Base-by-base conservation (phyloP, 805 yeast genomes). In the Metschnikowia kunwiensis region DNA sequence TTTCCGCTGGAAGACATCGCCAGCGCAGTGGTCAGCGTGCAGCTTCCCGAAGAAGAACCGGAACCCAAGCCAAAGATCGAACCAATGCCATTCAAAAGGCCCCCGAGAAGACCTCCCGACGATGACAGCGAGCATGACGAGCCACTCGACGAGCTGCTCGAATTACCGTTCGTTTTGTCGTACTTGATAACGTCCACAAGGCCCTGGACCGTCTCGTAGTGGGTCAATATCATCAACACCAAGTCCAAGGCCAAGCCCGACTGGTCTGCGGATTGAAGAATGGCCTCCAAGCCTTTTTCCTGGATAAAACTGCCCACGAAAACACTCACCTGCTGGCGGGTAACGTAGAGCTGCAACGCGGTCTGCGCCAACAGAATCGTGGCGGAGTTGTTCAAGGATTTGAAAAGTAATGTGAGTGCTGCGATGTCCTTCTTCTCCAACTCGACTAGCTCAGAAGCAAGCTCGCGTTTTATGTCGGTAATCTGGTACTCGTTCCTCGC, bases 171-270 rank as follows among this genome's bases (percentile, higher is more conserved):
- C 1, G 11, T 18, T 28, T 45, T 44, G 34, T 42, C 42, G 11
- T 31, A 36, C 28, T 49, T 35, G 16, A 43, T 37, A 18, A 51
- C 41, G 7, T 34, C 33, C 4, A 43, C 43, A 7, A 47, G 31
- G 10, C 57, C 57, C 1, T 51, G 45, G 17, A 49, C 36, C 13
- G 42, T 30, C 23, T 46, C 47, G 33, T 47, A 47, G 39, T 53
- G 51, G 16, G 45, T 43, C 32, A 53, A 47, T 18, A 51, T 23
- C 38, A 46, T 23, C 40, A 49, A 37, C 20, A 55, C 48, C 30
- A 59, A 45, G 34, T 59, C 63, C 29, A 55, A 49, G 3, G 54
- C 55, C 29, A 58, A 49, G 7, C 53, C 53, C 7, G 61, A 56
- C 21, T 51, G 39, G 29, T 56, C 61, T 16, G 55, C 57, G 4